Evolutionary conservation across 2,329 filamentous ascomycete genomes (phyloP).

Genomic region (Trichoderma pleuroti): DNA sequence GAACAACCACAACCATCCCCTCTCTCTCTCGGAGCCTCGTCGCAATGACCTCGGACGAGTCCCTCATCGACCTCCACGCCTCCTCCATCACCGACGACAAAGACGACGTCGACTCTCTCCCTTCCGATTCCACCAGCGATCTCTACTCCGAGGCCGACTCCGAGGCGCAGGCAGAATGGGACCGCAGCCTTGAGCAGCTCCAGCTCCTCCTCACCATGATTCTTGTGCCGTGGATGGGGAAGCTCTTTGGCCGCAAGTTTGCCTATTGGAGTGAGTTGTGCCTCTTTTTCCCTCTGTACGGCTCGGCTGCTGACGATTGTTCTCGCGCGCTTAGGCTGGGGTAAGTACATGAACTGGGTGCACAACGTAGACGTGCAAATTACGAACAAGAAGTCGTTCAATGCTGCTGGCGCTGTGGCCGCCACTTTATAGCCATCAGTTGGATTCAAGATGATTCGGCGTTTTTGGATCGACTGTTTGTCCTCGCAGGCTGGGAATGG

Average conservation of each 20-base stretch:
- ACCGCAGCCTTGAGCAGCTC: conserved; percentile 87
- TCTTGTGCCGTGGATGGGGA: conserved; percentile 86
- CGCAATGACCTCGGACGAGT: conserved; percentile 40
- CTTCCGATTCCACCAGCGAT: conserved; percentile 59
- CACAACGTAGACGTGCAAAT: conserved; percentile 71
- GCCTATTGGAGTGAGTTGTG: conserved; percentile 82
- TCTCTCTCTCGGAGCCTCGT: not conserved
- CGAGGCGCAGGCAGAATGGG: conserved; percentile 93
- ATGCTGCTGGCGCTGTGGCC: conserved; percentile 59
- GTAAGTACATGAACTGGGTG: conserved; percentile 90
- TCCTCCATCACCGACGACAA: conserved; percentile 46
- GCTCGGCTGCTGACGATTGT: not conserved
- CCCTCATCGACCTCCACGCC: conserved; percentile 50
- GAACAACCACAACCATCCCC: not conserved
- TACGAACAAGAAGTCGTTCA: conserved; percentile 62
- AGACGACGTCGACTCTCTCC: conserved; percentile 59
- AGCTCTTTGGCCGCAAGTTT: conserved; percentile 91
- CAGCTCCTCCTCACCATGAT: conserved; percentile 94
- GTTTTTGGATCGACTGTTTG: not conserved
- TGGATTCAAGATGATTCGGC: not conserved
- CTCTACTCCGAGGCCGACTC: conserved; percentile 59
- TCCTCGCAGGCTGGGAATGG: not conserved
- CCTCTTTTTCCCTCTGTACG: not conserved
- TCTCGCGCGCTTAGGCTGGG: conserved; percentile 64
- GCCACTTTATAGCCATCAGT: conserved; percentile 43